phyloP scores from a whole-genome alignment of 495 filamentous ascomycete genomes.

The Aspergillus sparsus region DNA sequence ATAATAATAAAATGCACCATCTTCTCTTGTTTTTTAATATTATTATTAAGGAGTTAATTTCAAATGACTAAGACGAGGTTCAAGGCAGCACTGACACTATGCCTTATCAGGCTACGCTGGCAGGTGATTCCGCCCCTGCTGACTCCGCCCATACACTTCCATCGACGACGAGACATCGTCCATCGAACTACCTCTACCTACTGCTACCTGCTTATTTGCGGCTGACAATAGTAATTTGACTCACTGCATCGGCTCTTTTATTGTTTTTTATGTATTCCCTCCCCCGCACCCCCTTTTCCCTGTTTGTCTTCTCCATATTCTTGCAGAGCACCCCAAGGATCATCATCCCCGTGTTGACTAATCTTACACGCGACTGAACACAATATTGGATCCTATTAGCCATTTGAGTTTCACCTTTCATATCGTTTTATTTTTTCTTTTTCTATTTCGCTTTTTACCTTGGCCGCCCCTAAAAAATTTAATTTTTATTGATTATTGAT shows the following conservation, averaged over 20 bases:
- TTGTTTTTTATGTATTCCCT: conserved; percentile 8
- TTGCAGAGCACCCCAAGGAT: conserved; percentile 3
- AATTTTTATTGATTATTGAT: no score
- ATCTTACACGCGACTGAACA: conserved; percentile 13
- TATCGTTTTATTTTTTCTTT: conserved; percentile 8
- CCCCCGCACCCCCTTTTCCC: conserved; percentile 11
- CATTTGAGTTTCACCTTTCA: conserved; percentile 12
- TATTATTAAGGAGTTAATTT: background rate
- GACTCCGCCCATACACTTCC: background rate
- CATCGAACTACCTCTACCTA: background rate
- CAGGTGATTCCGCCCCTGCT: background rate
- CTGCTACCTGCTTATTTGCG: conserved; percentile 4
- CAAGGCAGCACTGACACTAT: conserved; percentile 12
- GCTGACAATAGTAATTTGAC: conserved; percentile 6
- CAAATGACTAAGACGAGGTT: background rate
- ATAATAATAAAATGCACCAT: background rate
- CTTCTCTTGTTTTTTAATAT: background rate
- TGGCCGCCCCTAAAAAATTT: no score
- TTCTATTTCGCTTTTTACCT: conserved; percentile 9
- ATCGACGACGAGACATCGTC: background rate
- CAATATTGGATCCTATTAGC: background rate
- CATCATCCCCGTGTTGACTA: conserved; percentile 1
- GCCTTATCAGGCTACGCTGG: conserved; percentile 5
- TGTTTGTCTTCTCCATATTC: conserved; percentile 5
- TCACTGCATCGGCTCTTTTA: background rate